A percentile compares a stretch with the other conserved stretches of the same genome.
Conservation (phyloP, 2,329 filamentous ascomycete genomes). For the Colletotrichum spinosum region DNA sequence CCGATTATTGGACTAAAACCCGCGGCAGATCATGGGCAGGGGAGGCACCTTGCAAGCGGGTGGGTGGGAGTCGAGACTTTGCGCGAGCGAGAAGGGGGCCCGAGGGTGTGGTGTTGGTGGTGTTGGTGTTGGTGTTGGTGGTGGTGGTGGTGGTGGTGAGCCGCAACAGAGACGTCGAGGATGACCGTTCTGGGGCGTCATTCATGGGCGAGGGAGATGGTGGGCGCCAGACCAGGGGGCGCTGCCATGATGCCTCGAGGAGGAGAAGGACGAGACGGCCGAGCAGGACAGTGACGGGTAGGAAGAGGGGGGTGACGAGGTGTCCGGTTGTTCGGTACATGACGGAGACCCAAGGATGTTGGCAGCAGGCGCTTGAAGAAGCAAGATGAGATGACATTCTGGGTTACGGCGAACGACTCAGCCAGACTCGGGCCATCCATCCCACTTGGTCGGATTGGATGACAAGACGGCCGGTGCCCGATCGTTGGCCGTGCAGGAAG, state of each 20-base stretch:
- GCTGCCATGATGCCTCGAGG: constrained; percentile 18
- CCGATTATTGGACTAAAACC: constrained; percentile 28
- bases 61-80: constrained; percentile 23
- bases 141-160: constrained; percentile 5
- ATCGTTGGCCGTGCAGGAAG: constrained; percentile 26
- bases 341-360: constrained; percentile 30
- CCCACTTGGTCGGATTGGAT: constrained; percentile 21
- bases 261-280: too few species aligned
- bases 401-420: constrained; percentile 23
- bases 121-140: too few species aligned
- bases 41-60: constrained; percentile 21
- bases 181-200: not conserved
- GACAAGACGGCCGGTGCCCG: constrained; percentile 30
- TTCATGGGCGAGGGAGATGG: too few species aligned
- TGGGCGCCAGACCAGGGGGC: not conserved
- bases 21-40: constrained; percentile 33
- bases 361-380: constrained; percentile 31
- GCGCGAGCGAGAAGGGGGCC: constrained; percentile 10
- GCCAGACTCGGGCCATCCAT: constrained; percentile 8
- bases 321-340: constrained; percentile 2
- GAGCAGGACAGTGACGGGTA: not conserved
- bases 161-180: constrained; percentile 18
- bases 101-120: not conserved
- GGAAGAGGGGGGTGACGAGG: constrained; percentile 15
- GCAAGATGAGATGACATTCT: constrained; percentile 36